Evolutionary conservation across 768 basidiomycete genomes (phyloP).

Genomic region (Rubroboletus satanas): DNA sequence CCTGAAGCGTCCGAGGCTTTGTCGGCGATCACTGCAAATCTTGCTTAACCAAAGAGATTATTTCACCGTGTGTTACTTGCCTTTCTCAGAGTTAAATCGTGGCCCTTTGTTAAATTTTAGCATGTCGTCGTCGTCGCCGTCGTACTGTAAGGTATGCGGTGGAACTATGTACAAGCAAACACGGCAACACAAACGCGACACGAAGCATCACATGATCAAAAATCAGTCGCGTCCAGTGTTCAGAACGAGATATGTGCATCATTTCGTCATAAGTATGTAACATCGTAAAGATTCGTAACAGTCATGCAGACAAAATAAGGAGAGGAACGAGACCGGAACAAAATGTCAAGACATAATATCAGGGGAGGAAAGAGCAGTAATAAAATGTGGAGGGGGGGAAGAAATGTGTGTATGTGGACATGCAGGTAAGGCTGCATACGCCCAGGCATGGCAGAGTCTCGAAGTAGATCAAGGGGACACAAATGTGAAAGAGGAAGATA

Average conservation of each 20-base stretch:
- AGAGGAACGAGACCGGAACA: constrained; percentile 1
- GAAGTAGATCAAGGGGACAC: constrained; percentile 2
- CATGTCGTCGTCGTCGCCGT: constrained; percentile 10
- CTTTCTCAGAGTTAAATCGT: constrained; percentile 26
- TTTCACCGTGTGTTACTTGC: background rate
- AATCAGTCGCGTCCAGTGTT: constrained; percentile 14
- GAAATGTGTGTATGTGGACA: background rate
- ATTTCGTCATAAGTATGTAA: constrained; percentile 20
- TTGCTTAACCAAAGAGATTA: background rate
- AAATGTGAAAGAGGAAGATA: constrained; percentile 10
- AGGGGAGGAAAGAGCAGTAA: constrained; percentile 6
- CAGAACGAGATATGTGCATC: constrained; percentile 18
- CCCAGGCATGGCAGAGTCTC: background rate
- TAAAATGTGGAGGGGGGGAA: constrained; percentile 1
- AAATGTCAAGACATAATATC: constrained; percentile 11
- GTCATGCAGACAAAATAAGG: constrained; percentile 21
- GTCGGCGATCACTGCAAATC: constrained; percentile 24
- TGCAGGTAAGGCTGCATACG: background rate
- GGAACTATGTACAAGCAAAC: constrained; percentile 16
- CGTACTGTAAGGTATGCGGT: no score
- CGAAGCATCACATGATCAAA: constrained; percentile 23
- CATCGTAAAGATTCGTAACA: constrained; percentile 27
- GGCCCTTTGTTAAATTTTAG: constrained; percentile 45
- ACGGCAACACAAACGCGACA: constrained; percentile 17
- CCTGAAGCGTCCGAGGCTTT: constrained; percentile 42